Conservation (phyloP, 1,284 basidiomycete species). For the Fomitiporia mediterranea region DNA sequence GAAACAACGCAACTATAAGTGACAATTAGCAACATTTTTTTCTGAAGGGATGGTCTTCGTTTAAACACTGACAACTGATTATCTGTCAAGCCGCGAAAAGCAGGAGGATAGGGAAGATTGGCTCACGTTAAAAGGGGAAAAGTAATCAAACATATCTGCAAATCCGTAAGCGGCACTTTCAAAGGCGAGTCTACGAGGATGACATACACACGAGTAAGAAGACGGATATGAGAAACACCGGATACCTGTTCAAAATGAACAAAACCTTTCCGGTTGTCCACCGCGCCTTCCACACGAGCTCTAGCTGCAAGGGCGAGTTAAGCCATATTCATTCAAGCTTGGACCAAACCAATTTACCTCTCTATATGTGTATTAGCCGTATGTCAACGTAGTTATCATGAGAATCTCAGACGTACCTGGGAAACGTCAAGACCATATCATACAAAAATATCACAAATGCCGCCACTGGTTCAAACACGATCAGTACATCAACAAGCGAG, state of each 20-base stretch:
- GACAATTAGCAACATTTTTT: neutral
- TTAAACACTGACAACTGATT: neutral
- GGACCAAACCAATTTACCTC: neutral
- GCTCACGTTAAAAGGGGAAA: slow-evolving; percentile 2
- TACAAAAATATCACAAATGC: slow-evolving; percentile 13
- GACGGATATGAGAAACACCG: slow-evolving; percentile 4
- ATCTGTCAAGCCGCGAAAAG: neutral
- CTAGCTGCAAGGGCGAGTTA: neutral
- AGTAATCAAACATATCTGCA: slow-evolving; percentile 5
- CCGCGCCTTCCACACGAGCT: slow-evolving; percentile 11
- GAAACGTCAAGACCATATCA: slow-evolving; percentile 11
- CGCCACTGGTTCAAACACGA: neutral
- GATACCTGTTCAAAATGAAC: slow-evolving; percentile 15
- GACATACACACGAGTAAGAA: slow-evolving; percentile 2
- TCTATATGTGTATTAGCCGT: too few relatives aligned
- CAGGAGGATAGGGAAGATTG: neutral
- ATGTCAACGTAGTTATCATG: neutral
- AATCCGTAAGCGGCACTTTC: neutral
- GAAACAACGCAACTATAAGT: slow-evolving; percentile 2
- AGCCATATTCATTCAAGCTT: neutral
- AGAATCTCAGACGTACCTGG: slow-evolving; percentile 6
- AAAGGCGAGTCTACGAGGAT: neutral
- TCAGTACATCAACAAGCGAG: neutral
- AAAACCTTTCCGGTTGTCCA: slow-evolving; percentile 13
- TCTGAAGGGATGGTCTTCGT: neutral